Evolutionary conservation across 192 early-diverging fungal species (phyloP).

Genomic region (Neocallimastix lanati): DNA sequence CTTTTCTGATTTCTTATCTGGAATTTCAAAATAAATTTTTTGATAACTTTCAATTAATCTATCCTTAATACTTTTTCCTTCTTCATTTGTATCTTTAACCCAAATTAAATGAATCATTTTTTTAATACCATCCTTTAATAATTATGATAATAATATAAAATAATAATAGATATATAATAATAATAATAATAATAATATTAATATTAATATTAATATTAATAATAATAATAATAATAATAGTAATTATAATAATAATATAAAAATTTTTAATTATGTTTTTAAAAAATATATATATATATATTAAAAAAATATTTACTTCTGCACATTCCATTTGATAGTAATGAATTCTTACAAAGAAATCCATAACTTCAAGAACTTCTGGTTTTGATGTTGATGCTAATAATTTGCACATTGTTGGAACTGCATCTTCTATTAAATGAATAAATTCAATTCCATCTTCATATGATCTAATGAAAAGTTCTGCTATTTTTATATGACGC

Average conservation of each 20-base stretch:
- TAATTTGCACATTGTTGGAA: constrained; percentile 61
- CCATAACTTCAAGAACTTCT: constrained; percentile 92
- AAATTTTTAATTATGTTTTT: too few relatives aligned
- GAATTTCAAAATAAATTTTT: constrained; percentile 2
- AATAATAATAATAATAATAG: not conserved
- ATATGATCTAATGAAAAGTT: constrained; percentile 13
- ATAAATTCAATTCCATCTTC: constrained; percentile 77
- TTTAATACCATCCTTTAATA: constrained; percentile 62
- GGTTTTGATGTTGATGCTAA: constrained; percentile 74
- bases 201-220: not conserved
- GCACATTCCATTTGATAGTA: constrained; percentile 71
- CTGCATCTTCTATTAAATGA: constrained; percentile 53
- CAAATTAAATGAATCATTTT: constrained; percentile 93
- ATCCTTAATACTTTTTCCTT: constrained; percentile 1
- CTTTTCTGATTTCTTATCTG: constrained; percentile 14
- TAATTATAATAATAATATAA: too few relatives aligned
- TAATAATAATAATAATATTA: too few relatives aligned
- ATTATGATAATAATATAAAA: too few relatives aligned
- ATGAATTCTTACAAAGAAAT: constrained; percentile 74
- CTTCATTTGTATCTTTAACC: constrained; percentile 37
- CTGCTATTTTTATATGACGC: not conserved
- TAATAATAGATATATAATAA: too few relatives aligned
- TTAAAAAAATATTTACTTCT: constrained; percentile 31
- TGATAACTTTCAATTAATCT: constrained; percentile 2
- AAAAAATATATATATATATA: too few relatives aligned